Base-by-base conservation (phyloP, 352 stramenopile species). In the Plasmopara viticola region DNA sequence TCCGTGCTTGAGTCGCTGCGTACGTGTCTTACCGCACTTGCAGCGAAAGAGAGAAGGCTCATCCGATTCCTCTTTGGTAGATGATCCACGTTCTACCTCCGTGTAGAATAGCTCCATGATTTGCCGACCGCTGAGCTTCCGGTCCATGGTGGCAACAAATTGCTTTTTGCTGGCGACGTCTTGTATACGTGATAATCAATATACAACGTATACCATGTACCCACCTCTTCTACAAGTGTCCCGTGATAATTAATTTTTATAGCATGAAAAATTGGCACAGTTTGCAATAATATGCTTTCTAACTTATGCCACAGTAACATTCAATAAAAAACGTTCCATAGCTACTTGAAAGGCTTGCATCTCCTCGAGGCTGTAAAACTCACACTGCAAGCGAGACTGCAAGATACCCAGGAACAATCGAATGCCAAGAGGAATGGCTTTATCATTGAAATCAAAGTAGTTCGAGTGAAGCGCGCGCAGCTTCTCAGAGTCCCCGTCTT, bases 361-460 rank as follows among this genome's bases (percentile, higher is more conserved):
- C 38, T 93, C 82, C 46, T 85, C 76, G 13, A 67, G 12, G 40
- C 62, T 81, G 57, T 86, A 87, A 28, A 93, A 53, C 48, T 76
- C 64, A 46, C 74, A 87, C 46, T 72, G 68, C 30, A 90, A 68
- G 25, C 79, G 79, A 33, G 74, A 70, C 51, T 93, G 74, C 28
- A 90, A 44, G 48, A 93, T 74, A 14, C 74, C 76, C 18, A 90
- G 51, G 51, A 93, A 90, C 49, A 93, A 40, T 6, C 78, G 78
- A 34, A 93, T 90, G n/a, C 82, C 82, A 2, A 90, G 53, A n/a
- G 82, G 82, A 14, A 78, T 78, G 43, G 78, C 78, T 62, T 90
- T 87, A 67, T 93, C 82, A 58, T 93, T 93, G 42, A 89, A 93
- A 53, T 93, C 82, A 51, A 70, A 93, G 58, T 83, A 58, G 53